Conservation (phyloP, 345 rosid species). For the Linum tenue region DNA sequence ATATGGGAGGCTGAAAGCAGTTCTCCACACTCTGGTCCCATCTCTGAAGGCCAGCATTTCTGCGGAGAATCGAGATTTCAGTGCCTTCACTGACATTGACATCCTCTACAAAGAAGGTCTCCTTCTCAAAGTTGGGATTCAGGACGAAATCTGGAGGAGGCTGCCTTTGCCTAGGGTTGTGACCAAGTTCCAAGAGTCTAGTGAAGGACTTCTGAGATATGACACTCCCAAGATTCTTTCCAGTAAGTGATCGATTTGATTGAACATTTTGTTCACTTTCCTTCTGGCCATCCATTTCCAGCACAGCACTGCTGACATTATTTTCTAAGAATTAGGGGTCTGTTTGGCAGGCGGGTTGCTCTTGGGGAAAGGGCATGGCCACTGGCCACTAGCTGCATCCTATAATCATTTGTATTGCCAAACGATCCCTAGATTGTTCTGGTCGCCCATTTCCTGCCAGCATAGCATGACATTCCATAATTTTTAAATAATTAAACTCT, state of each 20-base stretch:
- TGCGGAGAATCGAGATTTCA: slow-evolving; percentile 51
- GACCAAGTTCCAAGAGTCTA: slow-evolving; percentile 46
- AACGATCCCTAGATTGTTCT: not conserved
- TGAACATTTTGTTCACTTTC: not conserved
- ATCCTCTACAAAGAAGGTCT: slow-evolving; percentile 82
- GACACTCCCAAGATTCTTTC: slow-evolving; percentile 78
- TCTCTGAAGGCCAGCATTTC: slow-evolving; percentile 74
- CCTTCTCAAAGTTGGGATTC: slow-evolving; percentile 69
- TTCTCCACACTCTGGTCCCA: slow-evolving; percentile 76
- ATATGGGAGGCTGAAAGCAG: slow-evolving; percentile 65
- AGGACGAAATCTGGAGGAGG: slow-evolving; percentile 63
- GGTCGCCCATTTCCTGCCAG: slow-evolving; percentile 1
- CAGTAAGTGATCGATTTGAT: slow-evolving; percentile 40
- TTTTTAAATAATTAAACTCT: no score
- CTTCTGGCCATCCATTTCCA: not conserved
- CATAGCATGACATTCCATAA: no score
- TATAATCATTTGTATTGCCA: no score
- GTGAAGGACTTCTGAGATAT: slow-evolving; percentile 75
- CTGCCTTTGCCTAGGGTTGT: slow-evolving; percentile 64
- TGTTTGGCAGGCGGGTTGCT: no score
- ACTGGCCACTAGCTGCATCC: no score
- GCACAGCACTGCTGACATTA: not conserved
- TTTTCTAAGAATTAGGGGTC: not conserved
- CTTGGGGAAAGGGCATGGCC: no score
- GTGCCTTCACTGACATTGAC: slow-evolving; percentile 65